A percentile compares a stretch with the other conserved stretches of the same genome.
Evolutionary conservation across 2,329 filamentous ascomycete genomes (phyloP).

Genomic region (Cladosporium colombiae): DNA sequence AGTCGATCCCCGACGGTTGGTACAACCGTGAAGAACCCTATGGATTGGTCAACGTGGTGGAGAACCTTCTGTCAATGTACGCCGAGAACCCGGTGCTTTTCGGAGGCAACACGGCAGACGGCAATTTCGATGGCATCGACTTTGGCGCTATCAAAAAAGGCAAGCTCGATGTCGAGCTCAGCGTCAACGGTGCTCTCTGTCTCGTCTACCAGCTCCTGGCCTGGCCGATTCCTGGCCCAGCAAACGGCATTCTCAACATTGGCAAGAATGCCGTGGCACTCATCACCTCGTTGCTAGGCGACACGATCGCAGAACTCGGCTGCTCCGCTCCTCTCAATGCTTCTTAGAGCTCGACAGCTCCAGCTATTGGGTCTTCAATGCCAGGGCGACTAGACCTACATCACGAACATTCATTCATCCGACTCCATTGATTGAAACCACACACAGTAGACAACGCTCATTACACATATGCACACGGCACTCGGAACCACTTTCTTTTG

Average conservation of each 20-base stretch:
- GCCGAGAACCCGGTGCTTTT: constrained; percentile 45
- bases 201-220: constrained; percentile 45
- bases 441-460: not conserved
- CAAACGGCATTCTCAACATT: constrained; percentile 8
- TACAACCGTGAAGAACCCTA: constrained; percentile 37
- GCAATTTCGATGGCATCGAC: constrained; percentile 42
- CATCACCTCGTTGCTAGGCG: not conserved
- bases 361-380: not conserved
- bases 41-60: constrained; percentile 35
- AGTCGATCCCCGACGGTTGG: constrained; percentile 42
- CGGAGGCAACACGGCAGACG: constrained; percentile 44
- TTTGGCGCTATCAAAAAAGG: constrained; percentile 43
- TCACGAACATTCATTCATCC: not conserved
- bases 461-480: not conserved
- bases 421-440: not conserved
- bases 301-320: not conserved
- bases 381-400: not conserved
- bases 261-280: constrained; percentile 1
- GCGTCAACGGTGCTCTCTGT: constrained; percentile 36
- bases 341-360: not conserved
- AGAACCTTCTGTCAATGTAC: constrained; percentile 45
- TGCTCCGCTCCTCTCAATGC: constrained; percentile 14
- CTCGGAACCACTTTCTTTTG: not conserved
- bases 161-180: constrained; percentile 34
- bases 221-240: constrained; percentile 3